A percentile compares a stretch with the other conserved stretches of the same genome.
phyloP scores from a whole-genome alignment of 805 yeast species.

The Nakazawaea wickerhamii region DNA sequence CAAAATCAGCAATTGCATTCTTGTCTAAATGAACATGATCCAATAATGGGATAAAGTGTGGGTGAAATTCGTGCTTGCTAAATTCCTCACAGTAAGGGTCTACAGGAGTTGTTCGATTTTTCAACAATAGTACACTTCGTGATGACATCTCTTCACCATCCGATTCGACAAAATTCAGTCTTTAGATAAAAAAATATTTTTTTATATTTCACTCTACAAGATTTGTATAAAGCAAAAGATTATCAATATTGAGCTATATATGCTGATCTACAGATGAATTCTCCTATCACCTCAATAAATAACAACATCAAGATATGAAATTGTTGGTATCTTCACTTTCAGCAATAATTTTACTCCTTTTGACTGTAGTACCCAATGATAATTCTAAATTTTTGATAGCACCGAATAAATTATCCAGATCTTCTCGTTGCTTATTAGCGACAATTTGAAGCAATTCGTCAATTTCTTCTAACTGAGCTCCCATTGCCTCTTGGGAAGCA shows the following conservation, averaged over 20 bases:
- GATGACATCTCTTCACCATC: neutral
- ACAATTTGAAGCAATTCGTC: neutral
- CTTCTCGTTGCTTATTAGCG: neutral
- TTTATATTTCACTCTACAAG: neutral
- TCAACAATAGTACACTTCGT: slow-evolving; percentile 46
- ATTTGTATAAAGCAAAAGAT: too few species aligned
- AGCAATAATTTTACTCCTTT: neutral
- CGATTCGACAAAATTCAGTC: neutral
- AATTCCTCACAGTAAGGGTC: slow-evolving; percentile 60
- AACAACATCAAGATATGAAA: too few species aligned
- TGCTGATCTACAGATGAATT: too few species aligned
- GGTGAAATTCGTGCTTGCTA: slow-evolving; percentile 26
- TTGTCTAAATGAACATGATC: slow-evolving; percentile 56
- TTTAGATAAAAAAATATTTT: neutral
- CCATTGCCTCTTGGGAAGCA: too few species aligned
- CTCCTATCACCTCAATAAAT: too few species aligned
- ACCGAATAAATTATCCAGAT: too few species aligned
- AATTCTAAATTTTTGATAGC: neutral
- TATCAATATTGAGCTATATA: too few species aligned
- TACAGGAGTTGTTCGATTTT: slow-evolving; percentile 62
- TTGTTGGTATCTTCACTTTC: too few species aligned
- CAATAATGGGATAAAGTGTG: slow-evolving; percentile 69
- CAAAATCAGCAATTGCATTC: slow-evolving; percentile 34
- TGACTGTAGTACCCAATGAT: neutral
- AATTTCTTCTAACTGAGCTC: neutral